Evolutionary conservation across 139 green algal species (phyloP).

Genomic region (Chlamydomonas sp.): DNA sequence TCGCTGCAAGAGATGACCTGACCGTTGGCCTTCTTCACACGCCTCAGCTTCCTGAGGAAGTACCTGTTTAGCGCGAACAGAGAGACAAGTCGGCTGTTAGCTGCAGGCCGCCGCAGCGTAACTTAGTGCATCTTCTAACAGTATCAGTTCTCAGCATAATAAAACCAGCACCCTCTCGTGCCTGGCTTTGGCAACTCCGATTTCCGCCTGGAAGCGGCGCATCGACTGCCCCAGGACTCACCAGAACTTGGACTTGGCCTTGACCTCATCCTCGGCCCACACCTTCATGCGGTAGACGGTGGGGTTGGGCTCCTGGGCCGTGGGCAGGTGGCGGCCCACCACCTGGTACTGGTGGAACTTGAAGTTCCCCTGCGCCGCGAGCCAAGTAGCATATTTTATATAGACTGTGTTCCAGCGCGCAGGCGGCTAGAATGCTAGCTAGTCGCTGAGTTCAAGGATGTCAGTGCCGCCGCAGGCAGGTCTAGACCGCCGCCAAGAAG

Average conservation of each 20-base stretch:
- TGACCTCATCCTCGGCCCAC: constrained; percentile 93
- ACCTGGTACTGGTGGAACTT: constrained; percentile 99
- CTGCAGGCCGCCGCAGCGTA: neutral
- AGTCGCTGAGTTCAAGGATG: too few species aligned
- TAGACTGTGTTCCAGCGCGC: neutral
- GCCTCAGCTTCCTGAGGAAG: constrained; percentile 95
- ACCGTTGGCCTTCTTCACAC: constrained; percentile 99
- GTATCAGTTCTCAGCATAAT: constrained; percentile 14
- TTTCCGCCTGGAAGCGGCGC: neutral
- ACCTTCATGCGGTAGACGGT: constrained; percentile 99
- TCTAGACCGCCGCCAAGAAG: too few species aligned
- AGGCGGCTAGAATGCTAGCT: too few species aligned
- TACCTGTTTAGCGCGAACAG: constrained; percentile 83
- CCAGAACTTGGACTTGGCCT: constrained; percentile 99
- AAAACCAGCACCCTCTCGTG: neutral
- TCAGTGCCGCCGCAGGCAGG: too few species aligned
- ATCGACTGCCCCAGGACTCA: constrained; percentile 48
- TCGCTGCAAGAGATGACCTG: constrained; percentile 97
- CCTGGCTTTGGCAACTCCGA: neutral
- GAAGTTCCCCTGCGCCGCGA: constrained; percentile 75
- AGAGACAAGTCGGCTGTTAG: neutral
- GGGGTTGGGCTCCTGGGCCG: constrained; percentile 84
- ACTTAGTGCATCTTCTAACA: neutral
- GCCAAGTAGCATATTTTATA: neutral
- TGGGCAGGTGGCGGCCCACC: constrained; percentile 96